These are phyloP conservation scores for Phytomonas francai DNA, from an alignment of 208 protist species.

Conservation along the genomic window DNA sequence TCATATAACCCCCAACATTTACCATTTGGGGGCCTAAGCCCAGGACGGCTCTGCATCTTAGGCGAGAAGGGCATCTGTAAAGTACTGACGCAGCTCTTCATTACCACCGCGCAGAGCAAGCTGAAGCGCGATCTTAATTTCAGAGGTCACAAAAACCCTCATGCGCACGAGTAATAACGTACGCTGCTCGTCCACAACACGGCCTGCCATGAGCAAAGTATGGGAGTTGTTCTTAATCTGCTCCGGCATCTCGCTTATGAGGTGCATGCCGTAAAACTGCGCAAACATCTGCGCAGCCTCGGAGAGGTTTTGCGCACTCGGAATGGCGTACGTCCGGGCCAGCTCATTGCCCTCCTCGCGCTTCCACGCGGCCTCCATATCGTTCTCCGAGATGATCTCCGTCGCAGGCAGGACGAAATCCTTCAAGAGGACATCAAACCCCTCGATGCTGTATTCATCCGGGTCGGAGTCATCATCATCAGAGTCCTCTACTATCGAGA, in stretches of 20 bases:
- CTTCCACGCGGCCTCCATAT: slow-evolving; percentile 32
- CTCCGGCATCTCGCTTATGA: slow-evolving; percentile 62
- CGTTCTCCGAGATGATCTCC: slow-evolving; percentile 24
- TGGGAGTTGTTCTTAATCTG: slow-evolving; percentile 66
- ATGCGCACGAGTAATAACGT: slow-evolving; percentile 70
- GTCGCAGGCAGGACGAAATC: slow-evolving; percentile 65
- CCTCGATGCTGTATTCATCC: slow-evolving; percentile 84
- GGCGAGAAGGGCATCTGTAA: slow-evolving; percentile 53
- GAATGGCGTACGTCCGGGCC: slow-evolving; percentile 73
- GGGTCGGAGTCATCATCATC: slow-evolving; percentile 23
- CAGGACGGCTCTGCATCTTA: slow-evolving; percentile 12
- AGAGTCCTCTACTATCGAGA: slow-evolving; percentile 51
- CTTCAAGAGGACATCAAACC: slow-evolving; percentile 72
- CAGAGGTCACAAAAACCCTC: slow-evolving; percentile 65
- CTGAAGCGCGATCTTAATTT: slow-evolving; percentile 68
- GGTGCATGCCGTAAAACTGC: slow-evolving; percentile 81
- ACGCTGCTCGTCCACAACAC: slow-evolving; percentile 37
- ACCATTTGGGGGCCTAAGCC: neutral
- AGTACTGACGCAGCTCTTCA: slow-evolving; percentile 62
- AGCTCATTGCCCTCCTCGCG: slow-evolving; percentile 52
- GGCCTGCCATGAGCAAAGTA: slow-evolving; percentile 73
- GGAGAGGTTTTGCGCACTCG: slow-evolving; percentile 82
- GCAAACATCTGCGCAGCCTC: slow-evolving; percentile 71
- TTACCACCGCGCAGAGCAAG: slow-evolving; percentile 63
- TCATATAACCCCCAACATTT: neutral